A percentile compares a stretch with the other conserved stretches of the same genome.
phyloP scores from a whole-genome alignment of 2,329 filamentous ascomycete species.

The Clarireedia hainanense region DNA sequence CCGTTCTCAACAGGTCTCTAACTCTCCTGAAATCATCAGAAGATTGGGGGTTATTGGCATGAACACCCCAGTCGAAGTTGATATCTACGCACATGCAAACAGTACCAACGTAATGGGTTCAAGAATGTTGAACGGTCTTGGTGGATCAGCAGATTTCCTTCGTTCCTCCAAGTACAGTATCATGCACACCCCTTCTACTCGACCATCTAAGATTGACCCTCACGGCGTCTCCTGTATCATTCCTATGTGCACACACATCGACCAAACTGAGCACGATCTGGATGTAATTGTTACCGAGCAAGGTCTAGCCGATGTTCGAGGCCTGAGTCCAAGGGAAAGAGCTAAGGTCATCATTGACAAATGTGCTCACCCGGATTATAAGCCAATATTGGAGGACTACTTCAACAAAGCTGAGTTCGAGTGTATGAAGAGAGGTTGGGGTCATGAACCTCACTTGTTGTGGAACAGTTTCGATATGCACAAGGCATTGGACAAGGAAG shows the following conservation, averaged over 20 bases:
- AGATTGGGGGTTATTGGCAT: slow-evolving; percentile 83
- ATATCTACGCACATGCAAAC: slow-evolving; percentile 93
- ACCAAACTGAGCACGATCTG: slow-evolving; percentile 89
- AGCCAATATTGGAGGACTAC: slow-evolving; percentile 74
- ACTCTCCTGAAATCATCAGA: slow-evolving; percentile 85
- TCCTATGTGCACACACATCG: slow-evolving; percentile 88
- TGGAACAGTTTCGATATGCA: slow-evolving; percentile 89
- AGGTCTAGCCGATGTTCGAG: slow-evolving; percentile 78
- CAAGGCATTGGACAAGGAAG: slow-evolving; percentile 70
- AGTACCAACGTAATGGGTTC: slow-evolving; percentile 82
- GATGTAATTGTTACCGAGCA: slow-evolving; percentile 74
- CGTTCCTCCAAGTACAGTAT: slow-evolving; percentile 75
- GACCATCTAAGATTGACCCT: slow-evolving; percentile 75
- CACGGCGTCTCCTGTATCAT: slow-evolving; percentile 80
- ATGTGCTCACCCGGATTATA: slow-evolving; percentile 79
- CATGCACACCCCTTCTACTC: slow-evolving; percentile 83
- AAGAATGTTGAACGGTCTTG: slow-evolving; percentile 80
- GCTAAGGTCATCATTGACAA: slow-evolving; percentile 80
- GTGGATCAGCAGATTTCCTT: slow-evolving; percentile 76
- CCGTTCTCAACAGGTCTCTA: slow-evolving; percentile 80
- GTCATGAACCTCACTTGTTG: slow-evolving; percentile 81
- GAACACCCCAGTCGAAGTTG: slow-evolving; percentile 91
- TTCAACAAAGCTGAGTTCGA: slow-evolving; percentile 80
- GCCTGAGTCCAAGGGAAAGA: slow-evolving; percentile 70
- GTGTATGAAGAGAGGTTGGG: slow-evolving; percentile 79